Conservation (phyloP, 305 asterid species). For the Solanum aculeatissimum region DNA sequence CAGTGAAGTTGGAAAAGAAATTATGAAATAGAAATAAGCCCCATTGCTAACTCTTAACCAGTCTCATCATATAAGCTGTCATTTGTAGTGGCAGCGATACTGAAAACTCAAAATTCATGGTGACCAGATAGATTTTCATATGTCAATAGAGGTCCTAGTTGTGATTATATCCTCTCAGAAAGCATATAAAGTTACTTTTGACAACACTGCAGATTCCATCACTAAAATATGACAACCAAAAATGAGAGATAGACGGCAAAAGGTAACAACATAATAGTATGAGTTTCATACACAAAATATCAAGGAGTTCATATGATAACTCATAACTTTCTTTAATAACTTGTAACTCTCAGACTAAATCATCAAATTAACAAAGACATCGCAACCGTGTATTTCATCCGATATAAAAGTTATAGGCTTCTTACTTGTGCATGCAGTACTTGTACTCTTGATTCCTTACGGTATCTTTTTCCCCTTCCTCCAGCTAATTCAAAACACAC, state of each 20-base stretch:
- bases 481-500: slow-evolving; percentile 42
- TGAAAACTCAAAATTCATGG: neutral
- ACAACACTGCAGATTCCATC: neutral
- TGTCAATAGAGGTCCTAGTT: neutral
- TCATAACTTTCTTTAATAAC: neutral
- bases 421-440: slow-evolving; percentile 89
- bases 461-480: slow-evolving; percentile 87
- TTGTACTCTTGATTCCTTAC: slow-evolving; percentile 76
- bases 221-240: neutral
- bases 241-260: neutral
- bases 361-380: neutral
- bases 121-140: neutral
- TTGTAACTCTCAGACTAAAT: neutral
- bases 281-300: neutral
- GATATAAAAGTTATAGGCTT: neutral
- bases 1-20: neutral
- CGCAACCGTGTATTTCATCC: neutral
- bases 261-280: neutral
- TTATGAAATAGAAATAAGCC: neutral
- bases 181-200: neutral
- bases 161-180: neutral
- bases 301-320: neutral
- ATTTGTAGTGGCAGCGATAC: neutral
- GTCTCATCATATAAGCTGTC: neutral
- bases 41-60: neutral